Evolutionary conservation across 345 rosid genomes (phyloP).

Genomic region (Limnanthes douglasii): DNA sequence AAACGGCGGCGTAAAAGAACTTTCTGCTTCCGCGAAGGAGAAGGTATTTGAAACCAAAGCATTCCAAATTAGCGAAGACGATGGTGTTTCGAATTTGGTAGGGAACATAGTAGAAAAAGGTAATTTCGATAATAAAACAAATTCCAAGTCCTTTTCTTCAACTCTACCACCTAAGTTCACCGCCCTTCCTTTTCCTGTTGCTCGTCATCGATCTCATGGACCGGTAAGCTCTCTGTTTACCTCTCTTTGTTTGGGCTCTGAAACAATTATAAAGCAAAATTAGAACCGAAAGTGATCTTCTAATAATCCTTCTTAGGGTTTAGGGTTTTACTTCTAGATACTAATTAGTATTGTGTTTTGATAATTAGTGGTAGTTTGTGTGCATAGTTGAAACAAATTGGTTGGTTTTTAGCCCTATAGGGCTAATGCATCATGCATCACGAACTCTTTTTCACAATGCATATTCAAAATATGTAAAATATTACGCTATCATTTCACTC

Average conservation of each 20-base stretch:
- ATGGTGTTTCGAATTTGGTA: constrained; percentile 20
- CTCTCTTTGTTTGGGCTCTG: background rate
- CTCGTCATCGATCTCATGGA: constrained; percentile 89
- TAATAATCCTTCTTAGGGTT: background rate
- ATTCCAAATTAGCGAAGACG: constrained; percentile 12
- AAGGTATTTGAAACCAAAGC: constrained; percentile 10
- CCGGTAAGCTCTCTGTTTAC: constrained; percentile 32
- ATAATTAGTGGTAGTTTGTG: too few species aligned
- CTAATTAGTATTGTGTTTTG: background rate
- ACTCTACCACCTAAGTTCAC: constrained; percentile 40
- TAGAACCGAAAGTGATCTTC: too few species aligned
- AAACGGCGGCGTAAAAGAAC: background rate
- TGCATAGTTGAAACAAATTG: too few species aligned
- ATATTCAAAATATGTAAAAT: too few species aligned
- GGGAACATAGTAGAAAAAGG: constrained; percentile 76
- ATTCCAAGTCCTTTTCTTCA: constrained; percentile 11
- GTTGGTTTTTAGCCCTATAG: too few species aligned
- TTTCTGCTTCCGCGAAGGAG: background rate
- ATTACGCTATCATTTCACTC: too few species aligned
- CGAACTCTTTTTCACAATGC: too few species aligned
- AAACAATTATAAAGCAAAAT: too few species aligned
- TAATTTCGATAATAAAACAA: constrained; percentile 13
- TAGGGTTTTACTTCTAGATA: background rate
- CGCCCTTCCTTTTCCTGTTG: constrained; percentile 68
- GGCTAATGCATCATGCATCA: too few species aligned